Conservation (phyloP, 2,329 filamentous ascomycete genomes). For the Thielaviopsis euricoi region DNA sequence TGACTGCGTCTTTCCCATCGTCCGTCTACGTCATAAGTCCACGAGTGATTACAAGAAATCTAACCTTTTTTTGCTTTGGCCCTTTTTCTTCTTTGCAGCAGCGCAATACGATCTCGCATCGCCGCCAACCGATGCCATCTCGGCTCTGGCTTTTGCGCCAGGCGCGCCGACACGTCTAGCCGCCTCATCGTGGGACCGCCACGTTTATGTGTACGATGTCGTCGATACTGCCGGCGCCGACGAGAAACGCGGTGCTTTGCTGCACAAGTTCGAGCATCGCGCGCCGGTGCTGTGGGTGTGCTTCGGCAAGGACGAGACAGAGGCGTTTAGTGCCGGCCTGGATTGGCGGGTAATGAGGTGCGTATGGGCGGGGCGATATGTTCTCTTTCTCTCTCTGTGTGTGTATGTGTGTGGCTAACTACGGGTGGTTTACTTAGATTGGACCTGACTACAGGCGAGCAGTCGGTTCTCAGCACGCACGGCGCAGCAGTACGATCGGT, state of each 20-base stretch:
- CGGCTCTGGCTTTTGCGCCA: constrained; percentile 71
- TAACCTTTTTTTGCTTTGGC: not conserved
- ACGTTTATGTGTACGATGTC: constrained; percentile 78
- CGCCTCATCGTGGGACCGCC: constrained; percentile 90
- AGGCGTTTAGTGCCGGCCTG: constrained; percentile 72
- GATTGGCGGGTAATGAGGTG: constrained; percentile 74
- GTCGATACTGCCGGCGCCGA: constrained; percentile 23
- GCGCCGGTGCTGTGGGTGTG: constrained; percentile 83
- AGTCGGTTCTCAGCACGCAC: constrained; percentile 65
- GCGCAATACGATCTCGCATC: constrained; percentile 70
- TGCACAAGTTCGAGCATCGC: constrained; percentile 62
- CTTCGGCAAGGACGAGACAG: constrained; percentile 68
- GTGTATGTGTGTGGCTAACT: not conserved
- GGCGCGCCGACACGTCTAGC: constrained; percentile 57
- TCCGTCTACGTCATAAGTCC: not conserved
- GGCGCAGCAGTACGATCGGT: constrained; percentile 65
- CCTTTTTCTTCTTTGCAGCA: no score
- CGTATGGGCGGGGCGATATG: no score
- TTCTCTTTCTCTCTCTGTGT: no score
- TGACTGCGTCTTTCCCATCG: not conserved
- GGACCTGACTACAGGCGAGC: constrained; percentile 54
- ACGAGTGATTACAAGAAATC: not conserved
- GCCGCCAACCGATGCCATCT: constrained; percentile 75
- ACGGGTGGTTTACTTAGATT: constrained; percentile 28
- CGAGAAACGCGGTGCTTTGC: constrained; percentile 41